Evolutionary conservation across 257 asterid species (phyloP).

Genomic region (Coffea eugenioides): DNA sequence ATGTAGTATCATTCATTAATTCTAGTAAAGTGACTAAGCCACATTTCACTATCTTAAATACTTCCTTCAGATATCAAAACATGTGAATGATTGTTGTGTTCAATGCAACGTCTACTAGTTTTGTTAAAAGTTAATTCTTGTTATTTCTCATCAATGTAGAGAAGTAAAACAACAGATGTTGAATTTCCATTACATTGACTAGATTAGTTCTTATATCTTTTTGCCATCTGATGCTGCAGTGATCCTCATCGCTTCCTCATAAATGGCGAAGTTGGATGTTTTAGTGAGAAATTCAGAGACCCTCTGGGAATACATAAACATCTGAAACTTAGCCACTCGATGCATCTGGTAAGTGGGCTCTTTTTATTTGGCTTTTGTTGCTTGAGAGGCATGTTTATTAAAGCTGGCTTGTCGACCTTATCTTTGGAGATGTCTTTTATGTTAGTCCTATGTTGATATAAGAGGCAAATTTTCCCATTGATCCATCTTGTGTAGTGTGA

Average conservation of each 20-base stretch:
- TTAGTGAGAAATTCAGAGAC: neutral
- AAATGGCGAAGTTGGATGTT: neutral
- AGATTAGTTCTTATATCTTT: neutral
- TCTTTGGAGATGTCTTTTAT: neutral
- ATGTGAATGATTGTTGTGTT: neutral
- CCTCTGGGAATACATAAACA: conserved; percentile 2
- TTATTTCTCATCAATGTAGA: neutral
- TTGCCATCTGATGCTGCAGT: conserved; percentile 32
- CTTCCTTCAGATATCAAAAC: neutral
- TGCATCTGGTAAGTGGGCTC: neutral
- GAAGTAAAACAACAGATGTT: neutral
- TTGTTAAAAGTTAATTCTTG: neutral
- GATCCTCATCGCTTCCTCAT: conserved; percentile 7
- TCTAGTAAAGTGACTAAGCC: neutral
- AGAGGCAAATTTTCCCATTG: neutral
- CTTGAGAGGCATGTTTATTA: neutral
- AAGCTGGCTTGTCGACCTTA: neutral
- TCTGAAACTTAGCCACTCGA: neutral
- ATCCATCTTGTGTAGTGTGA: neutral
- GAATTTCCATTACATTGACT: neutral
- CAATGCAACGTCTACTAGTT: neutral
- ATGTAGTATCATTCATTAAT: neutral
- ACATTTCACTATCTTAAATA: neutral
- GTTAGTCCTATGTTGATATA: neutral
- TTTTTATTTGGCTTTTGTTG: neutral